Conservation (phyloP, 2,329 filamentous ascomycete species). For the Neonectria coccinea region DNA sequence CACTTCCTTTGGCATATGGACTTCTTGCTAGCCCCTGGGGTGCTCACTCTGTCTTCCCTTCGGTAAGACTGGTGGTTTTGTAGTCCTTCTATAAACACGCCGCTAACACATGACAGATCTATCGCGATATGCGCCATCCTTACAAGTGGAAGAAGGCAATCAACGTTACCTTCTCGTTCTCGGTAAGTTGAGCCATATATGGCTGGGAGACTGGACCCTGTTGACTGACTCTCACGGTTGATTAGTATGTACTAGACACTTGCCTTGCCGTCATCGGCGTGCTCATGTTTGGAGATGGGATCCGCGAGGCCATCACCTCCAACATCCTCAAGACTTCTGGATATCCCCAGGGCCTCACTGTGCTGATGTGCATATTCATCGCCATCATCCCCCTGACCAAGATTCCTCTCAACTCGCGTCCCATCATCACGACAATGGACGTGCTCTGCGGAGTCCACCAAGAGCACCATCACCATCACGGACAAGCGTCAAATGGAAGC, state of each 20-base stretch:
- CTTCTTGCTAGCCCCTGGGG: conserved; percentile 84
- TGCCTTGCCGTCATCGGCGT: conserved; percentile 86
- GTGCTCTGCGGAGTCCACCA: conserved; percentile 79
- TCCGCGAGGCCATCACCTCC: conserved; percentile 88
- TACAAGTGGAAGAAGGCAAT: conserved; percentile 83
- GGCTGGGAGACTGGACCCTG: neutral
- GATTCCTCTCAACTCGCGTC: conserved; percentile 89
- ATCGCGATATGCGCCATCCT: conserved; percentile 76
- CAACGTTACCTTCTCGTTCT: conserved; percentile 85
- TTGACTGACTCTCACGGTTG: conserved; percentile 16
- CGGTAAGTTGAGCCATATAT: conserved; percentile 62
- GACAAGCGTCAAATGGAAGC: conserved; percentile 48
- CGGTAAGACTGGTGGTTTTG: conserved; percentile 58
- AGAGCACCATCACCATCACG: conserved; percentile 52
- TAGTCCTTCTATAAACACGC: neutral
- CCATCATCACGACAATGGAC: conserved; percentile 88
- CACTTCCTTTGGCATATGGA: conserved; percentile 88
- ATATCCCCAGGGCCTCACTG: conserved; percentile 79
- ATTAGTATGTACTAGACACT: conserved; percentile 80
- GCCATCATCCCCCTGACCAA: conserved; percentile 96
- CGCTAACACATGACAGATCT: conserved; percentile 57
- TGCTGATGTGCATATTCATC: conserved; percentile 86
- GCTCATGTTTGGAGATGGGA: conserved; percentile 94
- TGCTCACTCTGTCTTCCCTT: conserved; percentile 81
- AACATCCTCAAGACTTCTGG: conserved; percentile 83